These are phyloP conservation scores for Aquilaria yunnanensis DNA, from an alignment of 345 rosid genomes.

Conservation along the genomic window DNA sequence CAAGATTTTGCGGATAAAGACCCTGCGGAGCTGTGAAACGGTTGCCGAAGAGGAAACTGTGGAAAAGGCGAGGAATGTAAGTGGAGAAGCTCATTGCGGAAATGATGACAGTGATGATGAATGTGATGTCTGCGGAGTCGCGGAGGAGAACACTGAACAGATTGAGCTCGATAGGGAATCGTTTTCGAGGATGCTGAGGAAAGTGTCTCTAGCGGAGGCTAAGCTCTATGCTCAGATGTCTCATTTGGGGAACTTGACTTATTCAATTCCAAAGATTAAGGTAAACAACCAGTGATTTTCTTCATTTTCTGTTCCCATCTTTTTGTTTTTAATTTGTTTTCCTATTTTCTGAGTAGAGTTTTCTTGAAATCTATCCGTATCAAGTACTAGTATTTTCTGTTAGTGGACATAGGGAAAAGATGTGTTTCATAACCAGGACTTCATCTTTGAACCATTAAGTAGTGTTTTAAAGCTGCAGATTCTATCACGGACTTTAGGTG, in stretches of 20 bases:
- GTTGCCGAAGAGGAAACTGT: not conserved
- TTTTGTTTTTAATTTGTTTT: not conserved
- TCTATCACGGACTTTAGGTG: too few relatives aligned
- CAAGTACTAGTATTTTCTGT: too few relatives aligned
- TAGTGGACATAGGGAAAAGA: too few relatives aligned
- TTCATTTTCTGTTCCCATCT: not conserved
- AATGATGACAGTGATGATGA: constrained; percentile 25
- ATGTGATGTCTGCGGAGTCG: constrained; percentile 46
- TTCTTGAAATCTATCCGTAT: not conserved
- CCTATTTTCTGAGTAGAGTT: not conserved
- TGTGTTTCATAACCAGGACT: too few relatives aligned
- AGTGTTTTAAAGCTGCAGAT: too few relatives aligned
- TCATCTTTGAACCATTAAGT: too few relatives aligned
- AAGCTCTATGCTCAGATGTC: constrained; percentile 75
- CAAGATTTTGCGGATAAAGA: too few relatives aligned
- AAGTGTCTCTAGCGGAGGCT: constrained; percentile 61
- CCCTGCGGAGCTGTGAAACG: too few relatives aligned
- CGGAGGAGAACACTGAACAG: constrained; percentile 30
- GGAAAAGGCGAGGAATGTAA: constrained; percentile 1
- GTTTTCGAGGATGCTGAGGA: constrained; percentile 63
- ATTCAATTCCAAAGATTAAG: constrained; percentile 69
- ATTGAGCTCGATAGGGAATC: constrained; percentile 56
- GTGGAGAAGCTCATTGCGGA: not conserved
- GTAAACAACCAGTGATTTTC: constrained; percentile 19
- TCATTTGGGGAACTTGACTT: constrained; percentile 72